Percentiles rank a stretch among this genome's conserved stretches.
These are phyloP conservation scores for Cercophora newfieldiana DNA, from an alignment of 495 filamentous ascomycete species.

Conservation along the genomic window DNA sequence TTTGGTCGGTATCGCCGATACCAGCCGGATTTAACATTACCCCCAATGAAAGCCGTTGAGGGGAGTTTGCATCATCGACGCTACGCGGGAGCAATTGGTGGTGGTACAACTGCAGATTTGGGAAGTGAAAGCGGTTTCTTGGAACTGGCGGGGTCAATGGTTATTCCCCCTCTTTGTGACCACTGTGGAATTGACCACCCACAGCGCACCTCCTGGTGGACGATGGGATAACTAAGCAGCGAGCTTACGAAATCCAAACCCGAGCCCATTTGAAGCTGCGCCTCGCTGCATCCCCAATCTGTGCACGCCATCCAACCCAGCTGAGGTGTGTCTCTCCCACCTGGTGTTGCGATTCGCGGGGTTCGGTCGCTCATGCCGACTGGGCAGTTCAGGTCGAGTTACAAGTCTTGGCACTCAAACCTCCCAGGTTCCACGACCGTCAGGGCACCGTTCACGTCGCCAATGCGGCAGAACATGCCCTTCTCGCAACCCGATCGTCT, in stretches of 20 bases:
- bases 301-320: too few relatives aligned
- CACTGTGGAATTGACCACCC: not conserved
- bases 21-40: not conserved
- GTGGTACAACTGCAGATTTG: not conserved
- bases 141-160: not conserved
- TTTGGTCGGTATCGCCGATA: not conserved
- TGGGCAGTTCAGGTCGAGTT: not conserved
- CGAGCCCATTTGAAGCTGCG: not conserved
- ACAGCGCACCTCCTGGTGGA: too few relatives aligned
- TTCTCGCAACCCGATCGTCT: not conserved
- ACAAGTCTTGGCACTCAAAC: slow-evolving; percentile 13
- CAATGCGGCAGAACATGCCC: slow-evolving; percentile 12
- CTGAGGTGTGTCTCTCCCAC: not conserved
- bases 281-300: not conserved
- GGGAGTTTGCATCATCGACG: not conserved
- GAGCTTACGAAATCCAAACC: not conserved
- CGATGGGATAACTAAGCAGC: not conserved
- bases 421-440: slow-evolving; percentile 3
- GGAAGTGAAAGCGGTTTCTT: not conserved
- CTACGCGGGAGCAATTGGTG: not conserved
- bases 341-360: not conserved
- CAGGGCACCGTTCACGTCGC: not conserved
- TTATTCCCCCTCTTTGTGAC: too few relatives aligned
- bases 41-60: not conserved
- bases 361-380: not conserved